phyloP scores from a whole-genome alignment of 2,329 filamentous ascomycete genomes.

The Seiridium cupressi region DNA sequence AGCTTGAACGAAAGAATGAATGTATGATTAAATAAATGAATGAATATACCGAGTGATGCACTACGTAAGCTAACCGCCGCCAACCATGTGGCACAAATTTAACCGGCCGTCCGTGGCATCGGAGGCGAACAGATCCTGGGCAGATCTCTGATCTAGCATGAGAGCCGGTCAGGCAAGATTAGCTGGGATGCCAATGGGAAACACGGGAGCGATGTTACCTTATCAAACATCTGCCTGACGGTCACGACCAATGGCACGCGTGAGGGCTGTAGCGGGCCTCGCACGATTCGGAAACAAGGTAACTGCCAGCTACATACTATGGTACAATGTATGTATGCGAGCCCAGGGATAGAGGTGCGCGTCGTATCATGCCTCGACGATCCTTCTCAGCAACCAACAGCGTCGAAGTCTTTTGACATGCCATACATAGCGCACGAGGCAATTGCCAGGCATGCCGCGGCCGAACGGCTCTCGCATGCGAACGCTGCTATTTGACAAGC shows the following conservation, averaged over 20 bases:
- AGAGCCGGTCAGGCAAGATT: background rate
- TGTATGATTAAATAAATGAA: no score
- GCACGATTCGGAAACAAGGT: no score
- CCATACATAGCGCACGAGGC: background rate
- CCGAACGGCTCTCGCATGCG: background rate
- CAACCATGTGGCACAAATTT: background rate
- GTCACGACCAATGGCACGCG: background rate
- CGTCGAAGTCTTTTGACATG: background rate
- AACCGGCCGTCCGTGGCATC: background rate
- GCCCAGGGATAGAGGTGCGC: background rate
- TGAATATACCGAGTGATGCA: background rate
- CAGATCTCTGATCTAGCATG: conserved; percentile 3
- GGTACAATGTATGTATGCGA: no score
- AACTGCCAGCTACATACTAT: no score
- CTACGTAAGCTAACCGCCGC: conserved; percentile 2
- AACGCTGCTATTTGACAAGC: background rate
- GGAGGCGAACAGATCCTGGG: background rate
- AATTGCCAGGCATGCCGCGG: background rate
- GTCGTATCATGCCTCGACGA: background rate
- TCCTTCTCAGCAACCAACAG: background rate
- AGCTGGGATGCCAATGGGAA: conserved; percentile 1
- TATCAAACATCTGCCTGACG: background rate
- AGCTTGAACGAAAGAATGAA: no score
- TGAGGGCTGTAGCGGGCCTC: no score
- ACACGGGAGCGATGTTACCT: conserved; percentile 4